Evolutionary conservation across 1,284 basidiomycete genomes (phyloP).

Genomic region (Trametes sp.): DNA sequence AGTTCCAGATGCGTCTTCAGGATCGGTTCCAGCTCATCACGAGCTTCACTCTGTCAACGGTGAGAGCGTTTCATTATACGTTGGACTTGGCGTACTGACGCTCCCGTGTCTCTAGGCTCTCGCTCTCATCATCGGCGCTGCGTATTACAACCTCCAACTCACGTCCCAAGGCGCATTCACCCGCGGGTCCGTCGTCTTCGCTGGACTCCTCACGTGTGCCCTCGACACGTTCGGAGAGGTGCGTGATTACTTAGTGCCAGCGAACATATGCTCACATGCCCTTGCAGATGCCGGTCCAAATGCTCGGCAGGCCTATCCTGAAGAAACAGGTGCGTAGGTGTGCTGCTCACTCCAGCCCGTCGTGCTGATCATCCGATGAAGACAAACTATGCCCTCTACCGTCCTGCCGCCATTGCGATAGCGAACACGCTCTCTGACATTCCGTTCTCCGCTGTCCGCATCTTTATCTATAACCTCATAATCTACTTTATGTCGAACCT

Average conservation of each 20-base stretch:
- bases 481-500: conserved; percentile 81
- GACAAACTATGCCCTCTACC: conserved; percentile 84
- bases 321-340: conserved; percentile 60
- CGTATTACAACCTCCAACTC: conserved; percentile 76
- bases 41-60: conserved; percentile 65
- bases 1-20: conserved; percentile 83
- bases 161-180: conserved; percentile 88
- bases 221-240: conserved; percentile 83
- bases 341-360: too few relatives aligned
- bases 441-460: conserved; percentile 72
- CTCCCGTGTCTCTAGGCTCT: conserved; percentile 48
- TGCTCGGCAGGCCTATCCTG: conserved; percentile 80
- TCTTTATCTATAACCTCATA: conserved; percentile 73
- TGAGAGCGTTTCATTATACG: conserved; percentile 38
- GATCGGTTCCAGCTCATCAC: conserved; percentile 85
- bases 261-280: background rate
- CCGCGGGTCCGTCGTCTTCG: conserved; percentile 85
- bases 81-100: conserved; percentile 10
- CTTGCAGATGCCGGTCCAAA: conserved; percentile 64
- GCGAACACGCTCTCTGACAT: conserved; percentile 82
- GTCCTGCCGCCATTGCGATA: conserved; percentile 76
- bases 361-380: conserved; percentile 39
- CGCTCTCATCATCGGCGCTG: conserved; percentile 80
- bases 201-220: conserved; percentile 75
- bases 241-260: too few relatives aligned